phyloP scores from a whole-genome alignment of 495 filamentous ascomycete species.

The Daldinia concentrica region DNA sequence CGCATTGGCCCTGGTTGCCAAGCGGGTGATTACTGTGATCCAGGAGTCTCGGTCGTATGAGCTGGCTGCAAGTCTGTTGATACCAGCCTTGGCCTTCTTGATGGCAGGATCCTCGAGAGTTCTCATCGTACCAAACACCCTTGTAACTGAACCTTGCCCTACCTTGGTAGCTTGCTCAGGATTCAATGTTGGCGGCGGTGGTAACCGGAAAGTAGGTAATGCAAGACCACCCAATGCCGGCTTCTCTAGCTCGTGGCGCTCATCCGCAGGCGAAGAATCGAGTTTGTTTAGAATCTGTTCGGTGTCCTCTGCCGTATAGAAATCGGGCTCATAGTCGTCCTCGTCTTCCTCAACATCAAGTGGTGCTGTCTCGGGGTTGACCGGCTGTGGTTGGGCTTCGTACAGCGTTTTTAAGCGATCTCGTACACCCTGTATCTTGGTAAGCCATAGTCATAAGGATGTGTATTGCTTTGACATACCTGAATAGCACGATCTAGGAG shows the following conservation, averaged over 20 bases:
- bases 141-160: constrained; percentile 72
- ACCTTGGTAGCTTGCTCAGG: constrained; percentile 72
- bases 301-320: constrained; percentile 72
- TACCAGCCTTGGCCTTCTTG: constrained; percentile 70
- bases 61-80: constrained; percentile 85
- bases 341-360: constrained; percentile 78
- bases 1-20: constrained; percentile 81
- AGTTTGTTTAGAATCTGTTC: constrained; percentile 78
- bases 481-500: constrained; percentile 75
- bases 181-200: constrained; percentile 76
- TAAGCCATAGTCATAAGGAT: constrained; percentile 54
- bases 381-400: constrained; percentile 50
- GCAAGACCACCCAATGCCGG: constrained; percentile 47
- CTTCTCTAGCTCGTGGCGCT: constrained; percentile 42
- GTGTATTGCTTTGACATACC: constrained; percentile 59
- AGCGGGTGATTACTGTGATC: constrained; percentile 83
- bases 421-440: constrained; percentile 48
- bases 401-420: constrained; percentile 51
- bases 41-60: constrained; percentile 89
- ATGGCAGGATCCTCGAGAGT: constrained; percentile 64
- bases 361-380: constrained; percentile 59
- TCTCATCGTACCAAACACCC: constrained; percentile 80
- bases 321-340: constrained; percentile 89
- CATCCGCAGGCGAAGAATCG: constrained; percentile 68
- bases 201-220: constrained; percentile 77